Evolutionary conservation across 1,284 basidiomycete genomes (phyloP), one percentile per base, ranked within the genome.

Genomic region (Ganoderma sinense): DNA sequence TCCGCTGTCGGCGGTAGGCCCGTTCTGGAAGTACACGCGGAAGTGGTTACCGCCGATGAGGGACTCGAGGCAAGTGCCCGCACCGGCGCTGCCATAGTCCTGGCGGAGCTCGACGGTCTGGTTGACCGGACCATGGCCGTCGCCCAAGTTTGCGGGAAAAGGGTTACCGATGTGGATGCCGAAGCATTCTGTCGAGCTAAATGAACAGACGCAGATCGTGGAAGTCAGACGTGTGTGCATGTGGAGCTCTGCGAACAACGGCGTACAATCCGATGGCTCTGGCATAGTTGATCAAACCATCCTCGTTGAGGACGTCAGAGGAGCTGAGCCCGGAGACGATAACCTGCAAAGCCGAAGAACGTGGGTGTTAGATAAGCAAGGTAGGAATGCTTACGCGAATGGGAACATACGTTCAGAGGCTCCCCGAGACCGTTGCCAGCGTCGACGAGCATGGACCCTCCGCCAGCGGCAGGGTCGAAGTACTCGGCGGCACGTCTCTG

Each of bases 1-100:
- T 1, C 87, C 87, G 43, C 84, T 89, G 69, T 90, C 74, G 0
- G 87, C 89, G 18, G 33, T 68, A 0, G 88, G 84, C 0, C 92
- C 92, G 68, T 94, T 91, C 82, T 94, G 93, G 74, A 89, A 89
- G 87, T 87, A 94, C 16, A 91, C 87, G 62, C 89, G 83, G 75
- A 92, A 87, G 75, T 91, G 91, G 75, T 92, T 90, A 0, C 90
- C 91, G 3, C 91, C 91, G 43, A 89, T 83, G 62, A 90, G 78
- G 68, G 82, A 87, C 78, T 92, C 90, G 16, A 89, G 76, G 73
- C 91, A 92, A 16, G 89, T 91, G 20, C 89, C 91, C 81, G 83
- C 84, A 23, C 83, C 78, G 0, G 85, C 40, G 73, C 83, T 72
- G 69, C 91, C 90, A 76, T 87, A 94, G 75, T 91, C 89, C 73